phyloP scores from a whole-genome alignment of 352 stramenopile genomes.

The Ophiocytium majus region DNA sequence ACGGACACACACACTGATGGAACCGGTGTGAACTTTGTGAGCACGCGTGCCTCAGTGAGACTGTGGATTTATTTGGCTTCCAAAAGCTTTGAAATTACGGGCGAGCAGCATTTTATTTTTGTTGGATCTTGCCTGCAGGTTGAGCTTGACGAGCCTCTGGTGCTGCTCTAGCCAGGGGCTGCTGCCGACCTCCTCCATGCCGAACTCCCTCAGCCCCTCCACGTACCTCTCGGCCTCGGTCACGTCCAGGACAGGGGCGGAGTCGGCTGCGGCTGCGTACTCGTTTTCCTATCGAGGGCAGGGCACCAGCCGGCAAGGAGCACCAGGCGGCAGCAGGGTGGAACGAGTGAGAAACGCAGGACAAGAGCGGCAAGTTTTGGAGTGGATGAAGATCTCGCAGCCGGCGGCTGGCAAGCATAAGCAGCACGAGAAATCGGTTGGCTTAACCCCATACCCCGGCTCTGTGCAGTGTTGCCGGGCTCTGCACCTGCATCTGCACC shows the following conservation, averaged over 20 bases:
- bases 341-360: neutral
- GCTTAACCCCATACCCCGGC: neutral
- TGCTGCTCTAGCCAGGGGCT: constrained; percentile 78
- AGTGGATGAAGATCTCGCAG: neutral
- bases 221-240: constrained; percentile 47
- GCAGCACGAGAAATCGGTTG: neutral
- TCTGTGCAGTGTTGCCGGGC: neutral
- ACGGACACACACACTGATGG: too few relatives aligned
- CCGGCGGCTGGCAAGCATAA: neutral
- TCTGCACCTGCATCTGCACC: neutral
- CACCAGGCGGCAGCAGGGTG: too few relatives aligned
- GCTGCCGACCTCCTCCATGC: constrained; percentile 45
- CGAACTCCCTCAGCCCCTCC: constrained; percentile 35
- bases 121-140: too few relatives aligned
- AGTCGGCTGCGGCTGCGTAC: constrained; percentile 31
- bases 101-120: too few relatives aligned
- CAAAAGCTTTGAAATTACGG: constrained; percentile 41
- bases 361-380: neutral
- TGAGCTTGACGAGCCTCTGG: constrained; percentile 81
- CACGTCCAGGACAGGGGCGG: constrained; percentile 40
- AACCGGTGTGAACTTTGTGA: too few relatives aligned
- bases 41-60: too few relatives aligned
- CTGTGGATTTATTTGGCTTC: constrained; percentile 12
- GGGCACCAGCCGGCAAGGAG: too few relatives aligned
- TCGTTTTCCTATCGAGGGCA: constrained; percentile 57